phyloP scores from a whole-genome alignment of 2,329 filamentous ascomycete species.

The Monilinia aucupariae region DNA sequence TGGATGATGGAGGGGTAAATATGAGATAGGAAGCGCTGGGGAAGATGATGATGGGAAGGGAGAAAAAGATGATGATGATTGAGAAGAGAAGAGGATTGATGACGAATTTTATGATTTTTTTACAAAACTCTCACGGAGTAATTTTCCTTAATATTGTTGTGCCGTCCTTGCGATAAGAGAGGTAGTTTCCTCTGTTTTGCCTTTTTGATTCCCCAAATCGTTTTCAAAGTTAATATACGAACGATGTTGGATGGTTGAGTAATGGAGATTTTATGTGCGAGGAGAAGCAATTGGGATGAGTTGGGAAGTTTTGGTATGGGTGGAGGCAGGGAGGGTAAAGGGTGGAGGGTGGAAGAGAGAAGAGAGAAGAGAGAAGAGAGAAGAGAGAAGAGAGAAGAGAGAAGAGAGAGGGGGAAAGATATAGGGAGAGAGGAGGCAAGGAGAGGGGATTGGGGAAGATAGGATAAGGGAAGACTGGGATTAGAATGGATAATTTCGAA shows the following conservation, averaged over 20 bases:
- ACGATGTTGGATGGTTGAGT: not conserved
- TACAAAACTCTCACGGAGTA: not conserved
- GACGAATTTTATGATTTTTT: conserved; percentile 14
- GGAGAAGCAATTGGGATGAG: not conserved
- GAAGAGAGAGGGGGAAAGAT: not conserved
- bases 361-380: not conserved
- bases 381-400: not conserved
- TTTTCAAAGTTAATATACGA: not conserved
- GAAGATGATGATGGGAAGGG: too few species aligned
- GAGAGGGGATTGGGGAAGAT: not conserved
- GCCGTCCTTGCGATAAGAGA: not conserved
- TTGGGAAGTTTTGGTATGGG: too few species aligned
- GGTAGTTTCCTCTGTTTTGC: not conserved
- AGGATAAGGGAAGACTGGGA: not conserved
- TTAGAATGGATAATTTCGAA: conserved; percentile 3
- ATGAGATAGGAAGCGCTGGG: too few species aligned
- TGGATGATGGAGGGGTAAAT: too few species aligned
- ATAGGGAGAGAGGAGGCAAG: not conserved
- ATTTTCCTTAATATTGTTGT: conserved; percentile 8
- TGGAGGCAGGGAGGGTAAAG: not conserved
- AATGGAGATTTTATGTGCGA: not conserved
- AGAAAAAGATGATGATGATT: not conserved
- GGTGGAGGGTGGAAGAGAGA: not conserved
- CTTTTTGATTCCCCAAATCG: conserved; percentile 7
- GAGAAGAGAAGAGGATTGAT: conserved; percentile 1